Evolutionary conservation across 306 rosid species (phyloP), one percentile per base, ranked within the genome.

Genomic region (Vigna hirtella): DNA sequence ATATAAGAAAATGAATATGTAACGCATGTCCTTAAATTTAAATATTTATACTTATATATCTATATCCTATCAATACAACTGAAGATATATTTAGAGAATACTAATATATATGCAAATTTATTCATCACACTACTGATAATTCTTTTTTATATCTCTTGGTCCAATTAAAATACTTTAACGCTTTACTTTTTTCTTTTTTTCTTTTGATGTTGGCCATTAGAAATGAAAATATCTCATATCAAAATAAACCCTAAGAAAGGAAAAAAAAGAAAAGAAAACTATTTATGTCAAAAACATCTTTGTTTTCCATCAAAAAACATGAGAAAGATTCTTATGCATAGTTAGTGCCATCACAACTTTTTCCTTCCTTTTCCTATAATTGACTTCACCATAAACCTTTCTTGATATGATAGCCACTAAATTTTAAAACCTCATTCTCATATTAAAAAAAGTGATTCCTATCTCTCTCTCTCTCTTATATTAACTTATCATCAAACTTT

Each of bases 301-400:
- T 42, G 62, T 63, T 40, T 81, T 55, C 72, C 22, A 78, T 34
- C 26, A 42, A 40, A 48, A 47, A 14, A 17, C 78, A 14, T 13
- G n/a, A 55, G 10, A 30, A 56, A 81, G 75, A 73, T 81, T 81
- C 85, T 67, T 34, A 9, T 70, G 59, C 74, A 59, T 81, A 20
- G 20, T 20, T 20, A 20, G 20, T 20, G 20, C 1, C 20, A 20
- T 20, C 20, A 20, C 20, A 20, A 20, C 20, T 20, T 20, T 20
- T 20, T 13, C 69, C 58, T 42, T 76, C 38, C 47, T 63, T 66
- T 65, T 43, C 17, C 70, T 34, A 59, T 22, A 7, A 34, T 73
- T 78, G 72, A 66, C 55, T 69, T 74, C 56, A 68, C 83, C 64
- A 73, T 17, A 67, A 62, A 73, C 5, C 55, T 75, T 47, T 72